A percentile compares a stretch with the other conserved stretches of the same genome.
Evolutionary conservation across 768 basidiomycete species (phyloP).

Genomic region (Suillus clintonianus): DNA sequence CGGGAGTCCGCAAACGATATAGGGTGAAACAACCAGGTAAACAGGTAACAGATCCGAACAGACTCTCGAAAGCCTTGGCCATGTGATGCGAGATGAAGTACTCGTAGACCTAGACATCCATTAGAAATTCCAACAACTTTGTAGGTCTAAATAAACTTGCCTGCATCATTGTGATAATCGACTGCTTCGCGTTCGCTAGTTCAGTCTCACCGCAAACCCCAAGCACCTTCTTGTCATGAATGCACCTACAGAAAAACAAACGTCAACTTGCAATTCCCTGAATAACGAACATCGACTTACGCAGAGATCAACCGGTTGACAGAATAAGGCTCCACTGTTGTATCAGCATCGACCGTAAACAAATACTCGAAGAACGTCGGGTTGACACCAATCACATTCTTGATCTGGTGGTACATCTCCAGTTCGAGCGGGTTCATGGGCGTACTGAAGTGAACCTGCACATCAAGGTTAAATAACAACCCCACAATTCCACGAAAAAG

Average conservation of each 20-base stretch:
- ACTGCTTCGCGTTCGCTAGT: conserved; percentile 91
- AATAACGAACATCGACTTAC: conserved; percentile 48
- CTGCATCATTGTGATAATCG: conserved; percentile 97
- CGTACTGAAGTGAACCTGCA: conserved; percentile 91
- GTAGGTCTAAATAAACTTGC: conserved; percentile 34
- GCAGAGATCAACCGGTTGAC: conserved; percentile 91
- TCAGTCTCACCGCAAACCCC: conserved; percentile 96
- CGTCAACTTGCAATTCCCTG: background rate
- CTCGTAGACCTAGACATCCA: conserved; percentile 76
- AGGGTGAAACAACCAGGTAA: conserved; percentile 98
- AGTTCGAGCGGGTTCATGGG: conserved; percentile 97
- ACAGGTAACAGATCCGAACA: conserved; percentile 98
- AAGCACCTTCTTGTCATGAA: conserved; percentile 92
- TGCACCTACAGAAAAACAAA: conserved; percentile 64
- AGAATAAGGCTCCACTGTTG: conserved; percentile 85
- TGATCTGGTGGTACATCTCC: conserved; percentile 99
- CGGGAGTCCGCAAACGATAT: conserved; percentile 91
- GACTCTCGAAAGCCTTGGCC: conserved; percentile 95
- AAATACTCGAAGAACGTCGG: conserved; percentile 97
- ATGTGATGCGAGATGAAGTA: conserved; percentile 99
- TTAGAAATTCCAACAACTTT: background rate
- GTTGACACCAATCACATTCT: conserved; percentile 99
- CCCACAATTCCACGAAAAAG: background rate
- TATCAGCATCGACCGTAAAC: conserved; percentile 94
- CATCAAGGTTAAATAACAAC: conserved; percentile 1